These are phyloP conservation scores for Arthroderma uncinatum DNA, from an alignment of 2,329 filamentous ascomycete genomes.

Conservation along the genomic window DNA sequence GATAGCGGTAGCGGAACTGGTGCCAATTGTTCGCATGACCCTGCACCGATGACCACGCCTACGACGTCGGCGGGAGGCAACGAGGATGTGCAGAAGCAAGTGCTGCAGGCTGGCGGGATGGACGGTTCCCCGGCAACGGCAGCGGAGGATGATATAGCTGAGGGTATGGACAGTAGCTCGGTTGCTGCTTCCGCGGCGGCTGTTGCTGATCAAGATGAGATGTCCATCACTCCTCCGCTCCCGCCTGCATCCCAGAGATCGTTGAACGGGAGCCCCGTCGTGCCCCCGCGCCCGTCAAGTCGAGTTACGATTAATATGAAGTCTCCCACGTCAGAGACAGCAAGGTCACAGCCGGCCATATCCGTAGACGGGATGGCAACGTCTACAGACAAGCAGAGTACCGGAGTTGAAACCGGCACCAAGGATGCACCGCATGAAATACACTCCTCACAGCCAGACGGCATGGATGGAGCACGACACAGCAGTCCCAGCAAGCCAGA, in stretches of 20 bases:
- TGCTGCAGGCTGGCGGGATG: background rate
- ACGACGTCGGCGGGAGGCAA: constrained; percentile 14
- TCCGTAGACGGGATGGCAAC: background rate
- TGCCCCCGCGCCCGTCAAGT: constrained; percentile 27
- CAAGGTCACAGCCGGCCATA: background rate
- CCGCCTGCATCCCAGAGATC: background rate
- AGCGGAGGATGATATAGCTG: background rate
- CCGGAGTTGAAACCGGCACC: background rate
- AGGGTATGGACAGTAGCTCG: background rate
- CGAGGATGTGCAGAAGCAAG: background rate
- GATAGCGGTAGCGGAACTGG: constrained; percentile 28
- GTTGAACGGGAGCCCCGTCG: constrained; percentile 1
- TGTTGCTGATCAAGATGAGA: background rate
- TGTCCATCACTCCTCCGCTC: background rate
- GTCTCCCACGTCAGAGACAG: constrained; percentile 15
- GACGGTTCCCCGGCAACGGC: background rate
- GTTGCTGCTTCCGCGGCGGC: background rate
- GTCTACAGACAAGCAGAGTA: background rate
- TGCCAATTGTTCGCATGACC: constrained; percentile 24
- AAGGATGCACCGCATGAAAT: background rate
- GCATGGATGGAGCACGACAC: background rate
- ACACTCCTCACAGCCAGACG: background rate
- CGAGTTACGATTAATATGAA: constrained; percentile 41
- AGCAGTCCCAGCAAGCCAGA: constrained; percentile 10
- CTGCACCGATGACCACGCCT: constrained; percentile 27